Conservation (phyloP, 306 rosid genomes). For the Prunus salicina region DNA sequence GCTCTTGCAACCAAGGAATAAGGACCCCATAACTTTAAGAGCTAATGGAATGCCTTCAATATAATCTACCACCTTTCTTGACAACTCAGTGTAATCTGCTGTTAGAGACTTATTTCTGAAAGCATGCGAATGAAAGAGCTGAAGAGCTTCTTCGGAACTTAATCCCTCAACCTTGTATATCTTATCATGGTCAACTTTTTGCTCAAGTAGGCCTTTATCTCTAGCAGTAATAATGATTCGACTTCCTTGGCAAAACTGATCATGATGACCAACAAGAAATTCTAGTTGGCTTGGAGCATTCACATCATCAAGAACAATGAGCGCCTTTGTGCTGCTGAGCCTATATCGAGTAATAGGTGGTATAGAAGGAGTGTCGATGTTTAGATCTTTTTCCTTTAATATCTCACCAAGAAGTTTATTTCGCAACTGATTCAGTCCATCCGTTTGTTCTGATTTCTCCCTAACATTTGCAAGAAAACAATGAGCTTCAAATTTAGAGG, state of each 20-base stretch:
- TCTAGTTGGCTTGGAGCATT: neutral
- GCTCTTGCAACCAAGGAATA: neutral
- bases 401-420: neutral
- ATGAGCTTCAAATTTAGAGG: neutral
- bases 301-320: conserved; percentile 1
- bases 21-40: conserved; percentile 1
- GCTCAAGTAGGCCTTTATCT: neutral
- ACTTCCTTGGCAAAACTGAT: neutral
- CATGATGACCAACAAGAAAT: neutral
- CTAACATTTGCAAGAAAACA: conserved; percentile 8
- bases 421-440: neutral
- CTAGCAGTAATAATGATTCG: conserved; percentile 14
- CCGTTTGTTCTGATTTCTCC: neutral
- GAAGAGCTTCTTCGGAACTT: neutral
- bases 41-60: neutral
- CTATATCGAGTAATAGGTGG: neutral
- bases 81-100: neutral
- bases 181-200: neutral
- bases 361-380: neutral
- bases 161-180: conserved; percentile 11
- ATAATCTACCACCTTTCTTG: neutral
- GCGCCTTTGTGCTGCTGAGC: neutral
- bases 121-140: conserved; percentile 10
- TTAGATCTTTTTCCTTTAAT: neutral
- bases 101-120: neutral